Percentiles rank a stretch among this genome's conserved stretches.
These are phyloP conservation scores for Colletotrichum sidae DNA, from an alignment of 2,329 filamentous ascomycete species.

Conservation along the genomic window DNA sequence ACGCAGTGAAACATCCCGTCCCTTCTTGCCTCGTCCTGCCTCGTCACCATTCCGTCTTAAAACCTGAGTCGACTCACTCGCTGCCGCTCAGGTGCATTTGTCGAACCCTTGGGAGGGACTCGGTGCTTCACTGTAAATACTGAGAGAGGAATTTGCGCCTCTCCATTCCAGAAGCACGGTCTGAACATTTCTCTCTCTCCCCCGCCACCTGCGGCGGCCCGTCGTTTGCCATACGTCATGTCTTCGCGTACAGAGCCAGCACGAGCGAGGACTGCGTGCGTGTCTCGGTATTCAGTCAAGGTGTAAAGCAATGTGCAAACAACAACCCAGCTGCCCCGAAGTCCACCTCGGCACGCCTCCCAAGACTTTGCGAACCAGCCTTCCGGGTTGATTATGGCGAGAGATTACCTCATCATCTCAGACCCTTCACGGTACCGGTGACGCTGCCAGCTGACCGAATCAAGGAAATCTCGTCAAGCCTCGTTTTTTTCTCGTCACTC, in stretches of 20 bases:
- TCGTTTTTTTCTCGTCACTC: too few species aligned
- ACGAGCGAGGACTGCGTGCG: too few species aligned
- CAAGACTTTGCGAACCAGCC: constrained; percentile 2
- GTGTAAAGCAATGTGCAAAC: too few species aligned
- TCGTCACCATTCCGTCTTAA: constrained; percentile 9
- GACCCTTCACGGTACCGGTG: constrained; percentile 17
- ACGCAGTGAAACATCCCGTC: constrained; percentile 8
- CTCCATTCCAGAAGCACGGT: constrained; percentile 4
- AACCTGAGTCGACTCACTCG: background rate
- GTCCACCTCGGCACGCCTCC: too few species aligned
- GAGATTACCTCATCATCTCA: constrained; percentile 29
- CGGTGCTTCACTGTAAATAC: too few species aligned
- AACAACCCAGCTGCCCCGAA: too few species aligned
- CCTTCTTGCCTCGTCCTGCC: background rate
- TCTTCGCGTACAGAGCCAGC: too few species aligned
- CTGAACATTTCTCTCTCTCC: too few species aligned
- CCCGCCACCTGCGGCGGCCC: too few species aligned
- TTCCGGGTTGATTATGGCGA: background rate
- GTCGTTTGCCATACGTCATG: too few species aligned
- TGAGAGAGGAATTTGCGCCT: too few species aligned
- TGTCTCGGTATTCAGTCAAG: too few species aligned
- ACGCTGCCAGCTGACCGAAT: constrained; percentile 25
- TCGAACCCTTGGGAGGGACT: background rate
- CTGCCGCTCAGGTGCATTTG: constrained; percentile 3
- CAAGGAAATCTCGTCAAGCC: constrained; percentile 14